These are phyloP conservation scores for Metarhizium rileyi DNA, from an alignment of 2,329 filamentous ascomycete species.

Conservation along the genomic window DNA sequence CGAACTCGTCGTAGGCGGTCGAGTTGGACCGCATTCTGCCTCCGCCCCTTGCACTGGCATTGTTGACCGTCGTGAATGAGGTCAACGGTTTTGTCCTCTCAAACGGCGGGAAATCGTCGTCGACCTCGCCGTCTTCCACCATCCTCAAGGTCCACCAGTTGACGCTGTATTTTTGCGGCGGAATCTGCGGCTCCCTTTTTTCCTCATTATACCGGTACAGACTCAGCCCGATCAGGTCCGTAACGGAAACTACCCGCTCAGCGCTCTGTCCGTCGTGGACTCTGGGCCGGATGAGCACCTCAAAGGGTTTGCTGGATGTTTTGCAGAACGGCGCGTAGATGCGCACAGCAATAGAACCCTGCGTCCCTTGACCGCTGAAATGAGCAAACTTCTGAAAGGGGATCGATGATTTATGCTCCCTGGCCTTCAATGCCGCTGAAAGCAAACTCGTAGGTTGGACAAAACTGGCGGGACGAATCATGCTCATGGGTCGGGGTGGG, in stretches of 20 bases:
- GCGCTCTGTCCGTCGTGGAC: slow-evolving; percentile 56
- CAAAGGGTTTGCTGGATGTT: slow-evolving; percentile 53
- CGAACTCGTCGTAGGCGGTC: slow-evolving; percentile 75
- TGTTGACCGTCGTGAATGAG: slow-evolving; percentile 75
- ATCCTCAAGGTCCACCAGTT: slow-evolving; percentile 78
- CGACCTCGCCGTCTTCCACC: slow-evolving; percentile 76
- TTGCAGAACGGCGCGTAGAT: slow-evolving; percentile 68
- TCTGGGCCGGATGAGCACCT: slow-evolving; percentile 61
- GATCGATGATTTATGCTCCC: slow-evolving; percentile 56
- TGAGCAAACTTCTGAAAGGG: slow-evolving; percentile 70
- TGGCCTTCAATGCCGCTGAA: slow-evolving; percentile 63
- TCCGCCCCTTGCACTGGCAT: slow-evolving; percentile 60
- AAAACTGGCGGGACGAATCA: slow-evolving; percentile 55
- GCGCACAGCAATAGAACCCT: slow-evolving; percentile 64
- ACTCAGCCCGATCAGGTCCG: slow-evolving; percentile 72
- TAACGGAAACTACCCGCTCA: slow-evolving; percentile 58
- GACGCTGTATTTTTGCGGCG: slow-evolving; percentile 59
- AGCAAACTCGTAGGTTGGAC: slow-evolving; percentile 61
- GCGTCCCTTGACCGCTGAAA: slow-evolving; percentile 67
- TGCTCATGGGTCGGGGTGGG: slow-evolving; percentile 58
- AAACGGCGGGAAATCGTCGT: slow-evolving; percentile 74
- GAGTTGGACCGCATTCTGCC: slow-evolving; percentile 55
- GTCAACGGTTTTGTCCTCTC: slow-evolving; percentile 64
- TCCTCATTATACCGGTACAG: slow-evolving; percentile 73
- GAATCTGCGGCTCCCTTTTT: slow-evolving; percentile 57